phyloP scores from a whole-genome alignment of 148 eudicot genomes.

The Nepenthes mirabilis region DNA sequence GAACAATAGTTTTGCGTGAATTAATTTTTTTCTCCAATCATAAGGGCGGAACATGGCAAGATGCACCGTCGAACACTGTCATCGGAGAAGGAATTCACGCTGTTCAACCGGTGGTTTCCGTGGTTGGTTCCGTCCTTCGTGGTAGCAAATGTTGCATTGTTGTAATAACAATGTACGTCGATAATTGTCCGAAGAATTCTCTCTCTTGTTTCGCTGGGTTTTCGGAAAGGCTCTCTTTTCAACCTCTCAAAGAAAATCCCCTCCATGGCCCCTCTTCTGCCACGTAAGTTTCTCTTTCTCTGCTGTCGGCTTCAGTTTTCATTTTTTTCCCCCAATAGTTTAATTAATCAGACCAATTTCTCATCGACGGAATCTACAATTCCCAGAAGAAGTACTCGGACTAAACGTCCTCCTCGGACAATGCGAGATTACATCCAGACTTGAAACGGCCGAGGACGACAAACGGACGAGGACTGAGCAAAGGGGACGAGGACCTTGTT shows the following conservation, averaged over 20 bases:
- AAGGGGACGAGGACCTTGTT: no score
- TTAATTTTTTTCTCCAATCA: neutral
- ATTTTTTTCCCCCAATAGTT: neutral
- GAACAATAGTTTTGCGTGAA: neutral
- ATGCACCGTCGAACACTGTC: constrained; percentile 7
- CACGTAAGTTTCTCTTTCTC: constrained; percentile 27
- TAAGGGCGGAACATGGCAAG: neutral
- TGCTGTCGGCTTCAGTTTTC: neutral
- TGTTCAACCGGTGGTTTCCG: constrained; percentile 35
- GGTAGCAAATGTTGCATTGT: constrained; percentile 26
- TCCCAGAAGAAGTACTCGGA: no score
- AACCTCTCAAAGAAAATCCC: constrained; percentile 58
- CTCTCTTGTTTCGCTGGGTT: constrained; percentile 17
- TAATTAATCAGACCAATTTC: no score
- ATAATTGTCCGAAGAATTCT: constrained; percentile 50
- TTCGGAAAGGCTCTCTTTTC: constrained; percentile 60
- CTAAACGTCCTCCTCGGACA: no score
- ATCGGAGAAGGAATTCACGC: constrained; percentile 17
- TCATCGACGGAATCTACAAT: no score
- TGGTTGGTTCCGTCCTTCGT: constrained; percentile 53
- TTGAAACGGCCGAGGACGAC: no score
- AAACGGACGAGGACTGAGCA: no score
- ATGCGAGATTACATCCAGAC: no score
- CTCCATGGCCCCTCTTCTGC: constrained; percentile 67
- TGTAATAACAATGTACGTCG: constrained; percentile 39